A percentile compares a stretch with the other conserved stretches of the same genome.
Conservation (phyloP, 495 filamentous ascomycete genomes). For the Immersiella caudata region DNA sequence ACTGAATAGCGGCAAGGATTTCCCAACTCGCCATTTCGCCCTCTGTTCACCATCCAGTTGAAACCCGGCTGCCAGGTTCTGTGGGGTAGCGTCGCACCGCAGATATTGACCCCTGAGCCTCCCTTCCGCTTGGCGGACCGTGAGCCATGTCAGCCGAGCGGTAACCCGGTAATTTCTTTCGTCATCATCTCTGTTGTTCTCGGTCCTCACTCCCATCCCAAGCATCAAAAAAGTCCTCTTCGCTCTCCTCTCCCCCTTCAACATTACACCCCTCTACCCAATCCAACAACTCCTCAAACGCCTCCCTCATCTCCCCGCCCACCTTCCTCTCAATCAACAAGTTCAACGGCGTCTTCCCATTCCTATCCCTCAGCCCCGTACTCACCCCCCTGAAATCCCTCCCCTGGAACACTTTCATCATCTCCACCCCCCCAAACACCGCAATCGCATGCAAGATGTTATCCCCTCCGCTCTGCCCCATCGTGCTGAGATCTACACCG, state of each 20-base stretch:
- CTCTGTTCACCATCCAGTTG: neutral
- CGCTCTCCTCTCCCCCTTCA: neutral
- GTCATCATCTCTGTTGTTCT: no score
- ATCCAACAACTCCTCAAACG: slow-evolving; percentile 14
- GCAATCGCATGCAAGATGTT: slow-evolving; percentile 8
- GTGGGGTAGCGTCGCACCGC: neutral
- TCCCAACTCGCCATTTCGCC: neutral
- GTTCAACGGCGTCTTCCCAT: slow-evolving; percentile 12
- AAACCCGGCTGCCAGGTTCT: neutral
- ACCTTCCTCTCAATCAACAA: slow-evolving; percentile 9
- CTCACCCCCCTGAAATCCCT: neutral
- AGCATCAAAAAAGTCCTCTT: slow-evolving; percentile 1
- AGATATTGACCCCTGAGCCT: neutral
- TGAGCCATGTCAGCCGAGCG: neutral
- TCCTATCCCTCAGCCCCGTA: neutral
- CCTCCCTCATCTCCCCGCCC: neutral
- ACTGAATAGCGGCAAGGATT: neutral
- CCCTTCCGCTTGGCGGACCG: neutral
- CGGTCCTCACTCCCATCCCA: neutral
- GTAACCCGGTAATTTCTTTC: neutral
- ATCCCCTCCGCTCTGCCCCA: neutral
- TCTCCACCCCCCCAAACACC: neutral
- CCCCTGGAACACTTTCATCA: slow-evolving; percentile 1
- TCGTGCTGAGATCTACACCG: slow-evolving; percentile 17
- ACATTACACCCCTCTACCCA: neutral